Conservation (phyloP, 352 stramenopile species). For the Pythium volutum region DNA sequence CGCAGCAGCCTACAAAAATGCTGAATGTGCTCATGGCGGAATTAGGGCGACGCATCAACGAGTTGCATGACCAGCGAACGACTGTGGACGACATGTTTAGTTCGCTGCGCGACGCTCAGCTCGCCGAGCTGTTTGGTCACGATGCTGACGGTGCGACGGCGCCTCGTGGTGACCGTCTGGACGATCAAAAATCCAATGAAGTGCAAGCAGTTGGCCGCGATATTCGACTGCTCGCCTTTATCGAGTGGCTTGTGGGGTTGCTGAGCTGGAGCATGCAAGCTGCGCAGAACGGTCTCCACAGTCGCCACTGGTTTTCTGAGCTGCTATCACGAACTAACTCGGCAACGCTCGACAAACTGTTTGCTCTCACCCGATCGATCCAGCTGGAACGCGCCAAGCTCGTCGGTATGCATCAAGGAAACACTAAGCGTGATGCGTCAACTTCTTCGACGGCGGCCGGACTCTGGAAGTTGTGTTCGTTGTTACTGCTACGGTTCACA, state of each 20-base stretch:
- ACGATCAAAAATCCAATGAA: slow-evolving; percentile 24
- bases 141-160: background rate
- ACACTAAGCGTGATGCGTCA: background rate
- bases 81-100: slow-evolving; percentile 62
- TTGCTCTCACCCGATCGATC: slow-evolving; percentile 63
- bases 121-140: slow-evolving; percentile 40
- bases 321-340: slow-evolving; percentile 57
- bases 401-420: slow-evolving; percentile 48
- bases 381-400: slow-evolving; percentile 74
- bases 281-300: slow-evolving; percentile 67
- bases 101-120: slow-evolving; percentile 51
- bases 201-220: slow-evolving; percentile 56
- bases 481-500: slow-evolving; percentile 77
- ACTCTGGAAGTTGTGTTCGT: slow-evolving; percentile 79
- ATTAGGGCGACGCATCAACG: slow-evolving; percentile 50
- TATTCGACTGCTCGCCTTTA: slow-evolving; percentile 55
- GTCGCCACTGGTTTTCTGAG: slow-evolving; percentile 74
- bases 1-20: slow-evolving; percentile 86
- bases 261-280: slow-evolving; percentile 79
- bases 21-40: slow-evolving; percentile 64
- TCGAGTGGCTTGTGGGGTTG: slow-evolving; percentile 80
- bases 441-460: slow-evolving; percentile 19
- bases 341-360: slow-evolving; percentile 58
- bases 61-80: slow-evolving; percentile 32
- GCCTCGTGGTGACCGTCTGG: background rate